Evolutionary conservation across 2,329 filamentous ascomycete species (phyloP).

Genomic region (Cladosporium sp.): DNA sequence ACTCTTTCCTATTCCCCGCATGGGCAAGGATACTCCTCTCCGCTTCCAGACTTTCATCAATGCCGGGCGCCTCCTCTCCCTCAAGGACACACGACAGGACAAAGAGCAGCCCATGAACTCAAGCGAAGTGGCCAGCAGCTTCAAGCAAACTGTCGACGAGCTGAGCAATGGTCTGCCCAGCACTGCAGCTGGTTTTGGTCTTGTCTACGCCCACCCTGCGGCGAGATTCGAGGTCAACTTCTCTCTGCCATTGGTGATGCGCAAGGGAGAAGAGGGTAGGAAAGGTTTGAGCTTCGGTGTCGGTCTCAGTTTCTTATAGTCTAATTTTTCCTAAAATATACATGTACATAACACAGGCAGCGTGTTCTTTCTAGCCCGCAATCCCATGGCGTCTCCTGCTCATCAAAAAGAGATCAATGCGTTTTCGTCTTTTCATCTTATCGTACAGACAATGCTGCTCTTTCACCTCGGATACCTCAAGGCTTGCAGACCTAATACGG

Average conservation of each 20-base stretch:
- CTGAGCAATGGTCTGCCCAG: slow-evolving; percentile 75
- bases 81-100: slow-evolving; percentile 49
- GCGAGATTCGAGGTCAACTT: slow-evolving; percentile 97
- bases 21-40: slow-evolving; percentile 77
- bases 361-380: no score
- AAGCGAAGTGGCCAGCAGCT: slow-evolving; percentile 50
- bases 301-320: slow-evolving; percentile 87
- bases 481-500: slow-evolving; percentile 30
- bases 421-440: no score
- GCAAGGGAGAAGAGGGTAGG: slow-evolving; percentile 78
- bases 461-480: no score
- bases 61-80: slow-evolving; percentile 75
- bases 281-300: slow-evolving; percentile 96
- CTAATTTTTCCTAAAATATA: neutral
- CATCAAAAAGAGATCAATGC: no score
- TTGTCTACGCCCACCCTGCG: slow-evolving; percentile 92
- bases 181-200: slow-evolving; percentile 77
- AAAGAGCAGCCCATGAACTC: slow-evolving; percentile 46
- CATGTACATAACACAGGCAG: neutral
- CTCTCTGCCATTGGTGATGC: slow-evolving; percentile 74
- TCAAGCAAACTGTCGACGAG: slow-evolving; percentile 63
- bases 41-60: slow-evolving; percentile 90
- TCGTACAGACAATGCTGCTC: no score
- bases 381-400: no score
- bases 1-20: slow-evolving; percentile 76